Evolutionary conservation across 1,284 basidiomycete genomes (phyloP).

Genomic region (Boletus mariae): DNA sequence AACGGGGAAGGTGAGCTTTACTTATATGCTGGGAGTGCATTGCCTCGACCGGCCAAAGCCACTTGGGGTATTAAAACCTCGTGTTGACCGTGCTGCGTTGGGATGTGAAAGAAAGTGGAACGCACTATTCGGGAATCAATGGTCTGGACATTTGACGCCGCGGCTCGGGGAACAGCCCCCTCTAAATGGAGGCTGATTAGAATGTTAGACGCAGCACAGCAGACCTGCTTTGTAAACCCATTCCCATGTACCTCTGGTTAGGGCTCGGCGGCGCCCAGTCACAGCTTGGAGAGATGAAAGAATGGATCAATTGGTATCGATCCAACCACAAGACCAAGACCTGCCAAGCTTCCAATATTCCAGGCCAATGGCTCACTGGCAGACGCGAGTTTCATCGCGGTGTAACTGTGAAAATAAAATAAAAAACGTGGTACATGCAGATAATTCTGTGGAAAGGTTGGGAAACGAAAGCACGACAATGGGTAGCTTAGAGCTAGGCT

Average conservation of each 20-base stretch:
- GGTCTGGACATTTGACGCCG: slow-evolving; percentile 31
- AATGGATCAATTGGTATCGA: slow-evolving; percentile 8
- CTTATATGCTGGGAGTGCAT: slow-evolving; percentile 31
- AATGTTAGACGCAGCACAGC: slow-evolving; percentile 30
- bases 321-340: slow-evolving; percentile 7
- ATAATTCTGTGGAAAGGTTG: slow-evolving; percentile 20
- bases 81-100: slow-evolving; percentile 33
- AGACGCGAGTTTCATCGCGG: slow-evolving; percentile 5
- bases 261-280: slow-evolving; percentile 10
- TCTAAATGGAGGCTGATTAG: slow-evolving; percentile 30
- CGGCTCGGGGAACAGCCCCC: slow-evolving; percentile 33
- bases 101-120: slow-evolving; percentile 27
- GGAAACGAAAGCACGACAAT: slow-evolving; percentile 6
- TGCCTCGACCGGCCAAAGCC: slow-evolving; percentile 28
- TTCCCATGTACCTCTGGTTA: slow-evolving; percentile 6
- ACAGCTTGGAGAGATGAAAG: slow-evolving; percentile 21
- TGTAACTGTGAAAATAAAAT: slow-evolving; percentile 13
- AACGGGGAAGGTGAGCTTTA: slow-evolving; percentile 16
- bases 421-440: background rate
- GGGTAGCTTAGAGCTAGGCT: slow-evolving; percentile 10
- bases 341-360: slow-evolving; percentile 3
- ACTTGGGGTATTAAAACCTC: slow-evolving; percentile 33
- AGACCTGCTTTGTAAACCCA: slow-evolving; percentile 16
- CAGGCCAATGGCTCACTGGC: background rate
- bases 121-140: slow-evolving; percentile 25